These are phyloP conservation scores for Prunus dulcis DNA, from an alignment of 306 rosid genomes.

Conservation along the genomic window DNA sequence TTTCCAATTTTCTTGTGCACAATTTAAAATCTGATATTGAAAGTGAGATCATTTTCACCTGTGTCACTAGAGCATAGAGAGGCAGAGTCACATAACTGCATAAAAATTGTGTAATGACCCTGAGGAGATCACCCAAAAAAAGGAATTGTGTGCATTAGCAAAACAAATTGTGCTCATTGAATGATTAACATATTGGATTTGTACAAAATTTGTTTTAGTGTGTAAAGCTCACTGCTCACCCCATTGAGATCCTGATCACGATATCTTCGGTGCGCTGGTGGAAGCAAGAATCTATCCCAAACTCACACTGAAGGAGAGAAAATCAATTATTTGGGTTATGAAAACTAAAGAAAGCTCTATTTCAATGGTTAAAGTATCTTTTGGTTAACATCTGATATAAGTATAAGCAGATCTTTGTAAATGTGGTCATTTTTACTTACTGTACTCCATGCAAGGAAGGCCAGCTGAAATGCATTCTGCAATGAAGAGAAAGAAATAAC, in stretches of 20 bases:
- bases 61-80: slow-evolving; percentile 89
- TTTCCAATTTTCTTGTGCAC: neutral
- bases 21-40: neutral
- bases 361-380: neutral
- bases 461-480: slow-evolving; percentile 82
- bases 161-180: neutral
- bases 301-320: slow-evolving; percentile 37
- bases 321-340: neutral
- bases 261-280: slow-evolving; percentile 31
- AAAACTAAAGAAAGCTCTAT: neutral
- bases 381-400: neutral
- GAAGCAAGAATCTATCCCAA: slow-evolving; percentile 43
- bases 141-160: neutral
- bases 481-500: slow-evolving; percentile 1
- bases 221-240: slow-evolving; percentile 52
- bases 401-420: neutral
- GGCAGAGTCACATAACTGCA: slow-evolving; percentile 91
- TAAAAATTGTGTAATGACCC: slow-evolving; percentile 61
- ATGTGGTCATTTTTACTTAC: slow-evolving; percentile 34
- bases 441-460: slow-evolving; percentile 65
- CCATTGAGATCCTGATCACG: slow-evolving; percentile 52
- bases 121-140: slow-evolving; percentile 31
- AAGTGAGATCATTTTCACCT: slow-evolving; percentile 36
- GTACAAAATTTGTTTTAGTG: neutral
- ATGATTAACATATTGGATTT: neutral